Evolutionary conservation across 345 rosid species (phyloP).

Genomic region (Gossypium longicalyx): DNA sequence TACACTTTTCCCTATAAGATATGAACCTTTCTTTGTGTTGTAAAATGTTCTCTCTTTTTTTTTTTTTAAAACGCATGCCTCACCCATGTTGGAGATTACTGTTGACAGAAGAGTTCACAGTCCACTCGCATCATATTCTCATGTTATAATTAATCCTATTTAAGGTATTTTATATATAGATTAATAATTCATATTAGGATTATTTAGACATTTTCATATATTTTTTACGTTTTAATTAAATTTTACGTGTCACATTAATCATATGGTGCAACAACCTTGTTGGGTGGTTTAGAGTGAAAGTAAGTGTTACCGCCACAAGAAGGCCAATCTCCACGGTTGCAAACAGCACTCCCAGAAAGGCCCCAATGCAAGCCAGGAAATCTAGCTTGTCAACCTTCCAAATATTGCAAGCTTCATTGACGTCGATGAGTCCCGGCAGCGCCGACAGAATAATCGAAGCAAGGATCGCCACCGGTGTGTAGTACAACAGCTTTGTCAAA

Average conservation of each 20-base stretch:
- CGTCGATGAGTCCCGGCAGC: constrained; percentile 75
- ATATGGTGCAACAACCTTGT: not conserved
- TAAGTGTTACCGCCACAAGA: constrained; percentile 54
- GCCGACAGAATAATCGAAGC: constrained; percentile 85
- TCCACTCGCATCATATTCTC: no score
- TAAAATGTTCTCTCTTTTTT: not conserved
- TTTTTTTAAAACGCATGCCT: not conserved
- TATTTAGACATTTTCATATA: no score
- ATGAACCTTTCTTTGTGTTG: not conserved
- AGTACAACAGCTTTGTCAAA: constrained; percentile 67
- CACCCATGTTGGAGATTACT: not conserved
- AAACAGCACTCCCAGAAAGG: constrained; percentile 75
- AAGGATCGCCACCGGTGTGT: constrained; percentile 71
- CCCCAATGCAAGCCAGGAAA: constrained; percentile 80
- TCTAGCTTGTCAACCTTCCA: constrained; percentile 88
- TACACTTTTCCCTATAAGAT: not conserved
- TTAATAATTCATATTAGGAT: no score
- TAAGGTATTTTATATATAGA: no score
- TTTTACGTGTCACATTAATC: not conserved
- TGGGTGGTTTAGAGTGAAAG: not conserved
- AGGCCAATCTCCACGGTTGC: constrained; percentile 87
- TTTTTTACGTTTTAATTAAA: no score
- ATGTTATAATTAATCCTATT: no score
- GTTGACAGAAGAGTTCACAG: not conserved
- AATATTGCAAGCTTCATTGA: constrained; percentile 47